phyloP scores from a whole-genome alignment of 345 rosid species.

The Sonneratia alba region DNA sequence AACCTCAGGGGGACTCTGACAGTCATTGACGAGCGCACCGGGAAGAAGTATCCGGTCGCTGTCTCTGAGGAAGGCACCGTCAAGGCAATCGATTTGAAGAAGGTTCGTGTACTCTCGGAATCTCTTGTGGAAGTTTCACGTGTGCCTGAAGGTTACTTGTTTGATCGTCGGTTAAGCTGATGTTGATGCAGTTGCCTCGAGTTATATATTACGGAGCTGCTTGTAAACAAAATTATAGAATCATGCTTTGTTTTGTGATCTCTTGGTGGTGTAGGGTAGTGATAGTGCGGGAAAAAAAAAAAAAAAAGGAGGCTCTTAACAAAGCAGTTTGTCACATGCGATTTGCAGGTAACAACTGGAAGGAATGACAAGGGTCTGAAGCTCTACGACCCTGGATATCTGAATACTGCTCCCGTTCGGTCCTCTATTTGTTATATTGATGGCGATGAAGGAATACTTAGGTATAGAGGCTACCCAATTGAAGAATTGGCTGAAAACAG shows the following conservation, averaged over 20 bases:
- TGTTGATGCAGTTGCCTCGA: neutral
- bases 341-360: constrained; percentile 51
- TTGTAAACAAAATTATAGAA: too few species aligned
- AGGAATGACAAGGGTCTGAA: constrained; percentile 75
- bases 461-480: constrained; percentile 76
- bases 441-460: constrained; percentile 84
- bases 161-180: neutral
- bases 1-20: constrained; percentile 46
- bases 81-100: constrained; percentile 72
- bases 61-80: constrained; percentile 60
- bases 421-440: constrained; percentile 83
- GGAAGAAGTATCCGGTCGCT: constrained; percentile 46
- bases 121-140: too few species aligned
- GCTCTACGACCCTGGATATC: constrained; percentile 83
- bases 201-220: too few species aligned
- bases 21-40: constrained; percentile 70
- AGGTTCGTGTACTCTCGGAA: constrained; percentile 28
- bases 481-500: constrained; percentile 77
- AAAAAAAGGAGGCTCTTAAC: too few species aligned
- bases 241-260: too few species aligned
- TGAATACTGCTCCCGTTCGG: constrained; percentile 86
- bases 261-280: too few species aligned
- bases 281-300: too few species aligned
- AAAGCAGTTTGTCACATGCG: neutral
- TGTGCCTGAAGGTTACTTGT: too few species aligned